These are phyloP conservation scores for Xylaria grammica DNA, from an alignment of 495 filamentous ascomycete species.

Conservation along the genomic window DNA sequence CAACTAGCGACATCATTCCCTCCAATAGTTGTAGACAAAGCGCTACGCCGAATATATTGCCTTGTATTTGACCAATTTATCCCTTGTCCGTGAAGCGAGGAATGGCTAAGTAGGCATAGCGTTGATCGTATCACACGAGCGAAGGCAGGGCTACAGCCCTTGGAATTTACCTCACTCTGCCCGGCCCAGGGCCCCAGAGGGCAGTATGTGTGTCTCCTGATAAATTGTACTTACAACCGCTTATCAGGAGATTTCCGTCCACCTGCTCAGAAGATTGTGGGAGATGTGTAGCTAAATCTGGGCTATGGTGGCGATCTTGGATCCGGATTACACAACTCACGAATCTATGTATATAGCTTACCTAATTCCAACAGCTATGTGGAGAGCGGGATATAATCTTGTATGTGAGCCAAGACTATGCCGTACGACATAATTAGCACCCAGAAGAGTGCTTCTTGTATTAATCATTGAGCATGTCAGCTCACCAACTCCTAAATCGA, in stretches of 20 bases:
- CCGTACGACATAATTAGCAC: neutral
- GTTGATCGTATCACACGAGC: neutral
- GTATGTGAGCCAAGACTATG: neutral
- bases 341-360: no score
- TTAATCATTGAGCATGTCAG: slow-evolving; percentile 1
- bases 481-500: neutral
- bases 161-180: neutral
- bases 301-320: no score
- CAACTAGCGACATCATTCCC: neutral
- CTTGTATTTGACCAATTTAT: neutral
- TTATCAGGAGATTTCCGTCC: neutral
- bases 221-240: neutral
- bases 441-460: neutral
- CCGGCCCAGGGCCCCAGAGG: neutral
- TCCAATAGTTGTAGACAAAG: neutral
- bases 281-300: no score
- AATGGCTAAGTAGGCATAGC: neutral
- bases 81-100: neutral
- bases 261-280: no score
- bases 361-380: neutral
- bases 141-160: neutral
- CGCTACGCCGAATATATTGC: no score
- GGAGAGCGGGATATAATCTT: neutral
- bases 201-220: neutral
- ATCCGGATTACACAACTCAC: no score